Evolutionary conservation across 2,329 filamentous ascomycete species (phyloP).

Genomic region (Dothideomycetes sp.): DNA sequence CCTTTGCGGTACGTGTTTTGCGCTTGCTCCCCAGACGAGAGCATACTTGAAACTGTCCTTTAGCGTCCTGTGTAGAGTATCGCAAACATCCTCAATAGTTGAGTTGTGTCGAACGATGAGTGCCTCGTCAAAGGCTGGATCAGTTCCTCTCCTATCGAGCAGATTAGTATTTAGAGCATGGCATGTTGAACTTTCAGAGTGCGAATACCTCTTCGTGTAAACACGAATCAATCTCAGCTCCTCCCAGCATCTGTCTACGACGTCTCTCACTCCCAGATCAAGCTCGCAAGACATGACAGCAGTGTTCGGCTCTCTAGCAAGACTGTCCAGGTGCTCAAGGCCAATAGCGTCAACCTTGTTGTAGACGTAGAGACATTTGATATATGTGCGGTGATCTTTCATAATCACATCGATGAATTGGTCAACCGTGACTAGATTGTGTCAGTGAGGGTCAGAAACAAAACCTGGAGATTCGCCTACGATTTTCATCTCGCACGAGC

Average conservation of each 20-base stretch:
- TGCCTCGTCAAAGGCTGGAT: conserved; percentile 82
- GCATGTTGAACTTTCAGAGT: no score
- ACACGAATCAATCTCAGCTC: conserved; percentile 82
- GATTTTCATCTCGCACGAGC: conserved; percentile 82
- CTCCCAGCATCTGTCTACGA: conserved; percentile 90
- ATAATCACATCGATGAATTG: conserved; percentile 99
- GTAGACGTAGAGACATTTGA: conserved; percentile 91
- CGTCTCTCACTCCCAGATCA: conserved; percentile 84
- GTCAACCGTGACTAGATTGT: conserved; percentile 65
- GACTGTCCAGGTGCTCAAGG: conserved; percentile 81
- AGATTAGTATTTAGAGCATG: conserved; percentile 11
- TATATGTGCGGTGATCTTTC: conserved; percentile 98
- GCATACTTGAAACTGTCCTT: conserved; percentile 99
- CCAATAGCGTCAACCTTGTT: conserved; percentile 98
- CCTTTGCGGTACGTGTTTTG: conserved; percentile 84
- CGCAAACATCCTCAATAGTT: conserved; percentile 93
- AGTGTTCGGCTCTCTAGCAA: conserved; percentile 87
- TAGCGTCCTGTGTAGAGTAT: conserved; percentile 81
- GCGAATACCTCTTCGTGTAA: conserved; percentile 67
- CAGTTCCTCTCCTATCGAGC: conserved; percentile 63
- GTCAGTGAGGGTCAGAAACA: conserved; percentile 7
- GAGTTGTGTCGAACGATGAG: conserved; percentile 83
- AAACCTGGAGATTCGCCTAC: conserved; percentile 25
- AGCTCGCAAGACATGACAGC: conserved; percentile 97
- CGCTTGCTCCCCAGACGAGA: conserved; percentile 93